Percentiles rank a stretch among this genome's conserved stretches.
phyloP scores from a whole-genome alignment of 306 rosid species.

The Sindora glabra region DNA sequence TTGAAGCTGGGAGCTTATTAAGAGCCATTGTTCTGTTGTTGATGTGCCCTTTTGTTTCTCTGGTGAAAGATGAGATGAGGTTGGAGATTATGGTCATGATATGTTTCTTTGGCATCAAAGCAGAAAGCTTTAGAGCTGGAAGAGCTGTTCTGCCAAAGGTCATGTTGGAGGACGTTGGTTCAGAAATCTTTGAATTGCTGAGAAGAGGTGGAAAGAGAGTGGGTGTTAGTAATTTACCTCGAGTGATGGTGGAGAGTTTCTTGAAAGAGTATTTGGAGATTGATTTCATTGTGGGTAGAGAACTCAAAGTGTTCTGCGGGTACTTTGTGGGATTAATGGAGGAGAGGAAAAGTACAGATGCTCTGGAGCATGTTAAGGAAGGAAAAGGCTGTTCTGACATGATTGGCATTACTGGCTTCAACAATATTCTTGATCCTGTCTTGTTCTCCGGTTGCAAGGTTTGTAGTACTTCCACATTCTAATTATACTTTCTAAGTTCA shows the following conservation, averaged over 20 bases:
- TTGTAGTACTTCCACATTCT: not conserved
- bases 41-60: conserved; percentile 48
- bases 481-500: too few species aligned
- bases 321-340: conserved; percentile 70
- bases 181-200: conserved; percentile 48
- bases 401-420: conserved; percentile 45
- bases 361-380: conserved; percentile 21
- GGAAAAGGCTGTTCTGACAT: conserved; percentile 23
- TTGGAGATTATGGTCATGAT: conserved; percentile 67
- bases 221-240: conserved; percentile 52
- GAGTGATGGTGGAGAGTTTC: conserved; percentile 68
- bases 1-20: conserved; percentile 60
- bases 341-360: conserved; percentile 8
- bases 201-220: conserved; percentile 45
- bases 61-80: conserved; percentile 37
- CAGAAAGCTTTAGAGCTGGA: conserved; percentile 50
- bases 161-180: conserved; percentile 65
- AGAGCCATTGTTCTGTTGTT: conserved; percentile 45
- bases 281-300: conserved; percentile 57
- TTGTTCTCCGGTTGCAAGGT: conserved; percentile 62
- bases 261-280: conserved; percentile 68
- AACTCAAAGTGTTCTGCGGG: conserved; percentile 54
- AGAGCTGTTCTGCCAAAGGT: conserved; percentile 69
- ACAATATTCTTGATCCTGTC: conserved; percentile 12
- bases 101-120: conserved; percentile 74